Percentiles rank a stretch among this genome's conserved stretches.
phyloP scores from a whole-genome alignment of 352 stramenopile genomes.

The Discostella stelligera region DNA sequence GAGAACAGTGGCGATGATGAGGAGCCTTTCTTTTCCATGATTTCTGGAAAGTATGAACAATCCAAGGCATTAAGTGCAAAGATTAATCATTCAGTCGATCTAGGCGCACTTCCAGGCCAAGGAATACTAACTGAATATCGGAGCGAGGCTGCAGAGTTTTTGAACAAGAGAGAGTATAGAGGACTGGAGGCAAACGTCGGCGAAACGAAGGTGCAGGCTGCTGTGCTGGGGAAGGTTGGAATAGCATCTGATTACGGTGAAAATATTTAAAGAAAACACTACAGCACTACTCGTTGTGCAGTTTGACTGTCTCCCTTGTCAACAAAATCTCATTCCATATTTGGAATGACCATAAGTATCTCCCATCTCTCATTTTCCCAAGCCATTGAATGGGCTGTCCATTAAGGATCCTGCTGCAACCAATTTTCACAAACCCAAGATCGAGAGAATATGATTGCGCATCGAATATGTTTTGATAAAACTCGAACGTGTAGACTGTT shows the following conservation, averaged over 20 bases:
- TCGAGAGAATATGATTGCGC: slow-evolving; percentile 44
- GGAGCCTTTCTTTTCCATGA: slow-evolving; percentile 82
- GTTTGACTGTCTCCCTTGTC: slow-evolving; percentile 6
- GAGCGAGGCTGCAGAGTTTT: slow-evolving; percentile 83
- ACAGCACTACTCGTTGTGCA: not conserved
- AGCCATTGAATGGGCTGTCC: slow-evolving; percentile 59
- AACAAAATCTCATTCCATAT: slow-evolving; percentile 57
- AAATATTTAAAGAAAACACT: slow-evolving; percentile 4
- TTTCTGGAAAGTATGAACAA: slow-evolving; percentile 79
- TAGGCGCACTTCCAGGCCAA: slow-evolving; percentile 54
- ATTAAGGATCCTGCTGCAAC: slow-evolving; percentile 40
- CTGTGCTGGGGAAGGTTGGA: slow-evolving; percentile 70
- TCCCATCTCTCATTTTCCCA: slow-evolving; percentile 44
- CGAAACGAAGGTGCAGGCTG: slow-evolving; percentile 68
- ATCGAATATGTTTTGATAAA: slow-evolving; percentile 63
- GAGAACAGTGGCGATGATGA: slow-evolving; percentile 49
- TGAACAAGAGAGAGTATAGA: slow-evolving; percentile 80
- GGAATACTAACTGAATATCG: slow-evolving; percentile 77
- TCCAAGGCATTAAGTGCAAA: slow-evolving; percentile 8
- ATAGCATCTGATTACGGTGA: slow-evolving; percentile 77
- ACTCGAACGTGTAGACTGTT: slow-evolving; percentile 61
- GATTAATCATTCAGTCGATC: slow-evolving; percentile 33
- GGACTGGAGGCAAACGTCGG: slow-evolving; percentile 76
- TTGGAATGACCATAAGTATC: slow-evolving; percentile 53
- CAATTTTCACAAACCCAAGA: slow-evolving; percentile 52